phyloP scores from a whole-genome alignment of 2,329 filamentous ascomycete genomes.

The Ascochyta clinopodiicola region DNA sequence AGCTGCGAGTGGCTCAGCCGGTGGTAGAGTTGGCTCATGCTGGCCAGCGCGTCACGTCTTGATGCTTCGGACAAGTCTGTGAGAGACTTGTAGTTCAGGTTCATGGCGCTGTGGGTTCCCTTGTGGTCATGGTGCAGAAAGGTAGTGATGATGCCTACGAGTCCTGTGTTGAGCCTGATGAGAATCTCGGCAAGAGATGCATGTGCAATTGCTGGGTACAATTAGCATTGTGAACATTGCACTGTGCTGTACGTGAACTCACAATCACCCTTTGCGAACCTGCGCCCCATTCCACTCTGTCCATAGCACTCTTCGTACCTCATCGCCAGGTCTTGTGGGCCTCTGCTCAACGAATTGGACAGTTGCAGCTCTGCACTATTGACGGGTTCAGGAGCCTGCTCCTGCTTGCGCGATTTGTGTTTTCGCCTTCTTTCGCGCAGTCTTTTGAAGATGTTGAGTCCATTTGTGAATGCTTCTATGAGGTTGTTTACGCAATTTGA shows the following conservation, averaged over 20 bases:
- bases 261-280: slow-evolving; percentile 55
- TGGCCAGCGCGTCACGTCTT: slow-evolving; percentile 52
- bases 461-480: slow-evolving; percentile 54
- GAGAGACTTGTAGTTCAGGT: slow-evolving; percentile 54
- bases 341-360: slow-evolving; percentile 49
- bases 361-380: slow-evolving; percentile 48
- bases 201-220: slow-evolving; percentile 51
- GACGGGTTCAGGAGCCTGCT: slow-evolving; percentile 23
- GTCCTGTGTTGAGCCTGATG: slow-evolving; percentile 55
- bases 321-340: slow-evolving; percentile 52
- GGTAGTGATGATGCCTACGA: slow-evolving; percentile 54
- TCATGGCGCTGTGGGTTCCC: slow-evolving; percentile 32
- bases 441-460: slow-evolving; percentile 54
- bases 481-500: slow-evolving; percentile 50
- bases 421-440: slow-evolving; percentile 45
- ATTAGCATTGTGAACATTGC: not conserved
- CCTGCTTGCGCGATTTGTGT: slow-evolving; percentile 37
- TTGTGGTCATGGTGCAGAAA: slow-evolving; percentile 50
- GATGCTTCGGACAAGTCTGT: slow-evolving; percentile 55
- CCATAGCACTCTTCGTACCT: slow-evolving; percentile 51
- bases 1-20: slow-evolving; percentile 48
- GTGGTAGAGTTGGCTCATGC: slow-evolving; percentile 50
- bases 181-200: slow-evolving; percentile 55
- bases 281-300: slow-evolving; percentile 40
- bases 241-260: slow-evolving; percentile 21